phyloP scores from a whole-genome alignment of 352 stramenopile genomes.

The Pythium phragmiticola region DNA sequence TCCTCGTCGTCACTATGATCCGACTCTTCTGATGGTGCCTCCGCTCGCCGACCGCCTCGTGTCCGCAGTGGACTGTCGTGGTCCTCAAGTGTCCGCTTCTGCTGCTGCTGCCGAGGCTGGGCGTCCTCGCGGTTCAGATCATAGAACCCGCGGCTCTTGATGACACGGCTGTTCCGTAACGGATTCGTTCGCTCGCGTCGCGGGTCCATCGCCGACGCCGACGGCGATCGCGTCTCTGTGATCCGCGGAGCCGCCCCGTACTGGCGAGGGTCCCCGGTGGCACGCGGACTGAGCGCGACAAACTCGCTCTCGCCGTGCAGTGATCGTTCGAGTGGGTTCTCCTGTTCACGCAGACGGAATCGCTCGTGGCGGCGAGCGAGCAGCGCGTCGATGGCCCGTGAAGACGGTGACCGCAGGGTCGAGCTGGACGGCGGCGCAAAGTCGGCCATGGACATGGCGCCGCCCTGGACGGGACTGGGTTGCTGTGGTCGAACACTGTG shows the following conservation, averaged over 20 bases:
- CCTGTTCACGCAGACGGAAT: conserved; percentile 31
- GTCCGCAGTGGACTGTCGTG: conserved; percentile 6
- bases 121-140: conserved; percentile 41
- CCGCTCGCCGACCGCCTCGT: background rate
- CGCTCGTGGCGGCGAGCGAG: conserved; percentile 41
- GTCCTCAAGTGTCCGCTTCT: background rate
- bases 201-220: conserved; percentile 17
- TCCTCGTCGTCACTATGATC: conserved; percentile 4
- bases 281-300: conserved; percentile 36
- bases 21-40: background rate
- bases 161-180: conserved; percentile 61
- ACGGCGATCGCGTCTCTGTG: conserved; percentile 35
- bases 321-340: conserved; percentile 53
- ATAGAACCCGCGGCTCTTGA: conserved; percentile 79
- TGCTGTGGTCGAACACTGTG: conserved; percentile 13
- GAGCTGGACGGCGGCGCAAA: conserved; percentile 33
- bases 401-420: conserved; percentile 25
- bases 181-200: conserved; percentile 6
- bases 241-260: conserved; percentile 28
- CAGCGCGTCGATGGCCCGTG: conserved; percentile 36
- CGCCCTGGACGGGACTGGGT: conserved; percentile 29
- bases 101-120: conserved; percentile 1
- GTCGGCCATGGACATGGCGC: conserved; percentile 68
- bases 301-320: conserved; percentile 71
- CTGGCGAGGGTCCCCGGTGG: background rate